These are phyloP conservation scores for Hypoxylon sp. DNA, from an alignment of 2,329 filamentous ascomycete genomes.

Conservation along the genomic window DNA sequence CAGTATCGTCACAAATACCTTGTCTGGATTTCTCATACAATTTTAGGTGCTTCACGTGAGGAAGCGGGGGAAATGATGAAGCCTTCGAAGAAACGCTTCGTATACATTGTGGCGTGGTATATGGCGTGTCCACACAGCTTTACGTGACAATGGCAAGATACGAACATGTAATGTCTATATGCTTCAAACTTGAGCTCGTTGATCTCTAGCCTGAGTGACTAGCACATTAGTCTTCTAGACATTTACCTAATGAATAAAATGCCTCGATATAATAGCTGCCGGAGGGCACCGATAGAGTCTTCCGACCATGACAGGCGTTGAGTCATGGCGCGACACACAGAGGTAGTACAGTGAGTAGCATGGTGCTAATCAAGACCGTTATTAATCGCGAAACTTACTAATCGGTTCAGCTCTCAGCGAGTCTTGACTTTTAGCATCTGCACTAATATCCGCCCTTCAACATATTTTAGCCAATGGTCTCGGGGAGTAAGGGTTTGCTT, in stretches of 20 bases:
- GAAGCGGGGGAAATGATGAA: conserved; percentile 3
- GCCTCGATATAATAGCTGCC: background rate
- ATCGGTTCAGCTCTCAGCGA: conserved; percentile 19
- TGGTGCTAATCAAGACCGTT: conserved; percentile 11
- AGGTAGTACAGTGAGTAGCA: conserved; percentile 1
- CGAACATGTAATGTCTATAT: background rate
- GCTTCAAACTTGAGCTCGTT: background rate
- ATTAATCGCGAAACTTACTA: conserved; percentile 35
- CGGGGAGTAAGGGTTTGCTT: conserved; percentile 12
- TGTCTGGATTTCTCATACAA: conserved; percentile 12
- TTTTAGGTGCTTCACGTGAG: conserved; percentile 4
- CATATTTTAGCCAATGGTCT: conserved; percentile 11
- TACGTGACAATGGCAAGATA: conserved; percentile 9
- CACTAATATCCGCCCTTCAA: conserved; percentile 4
- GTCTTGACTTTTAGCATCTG: conserved; percentile 3
- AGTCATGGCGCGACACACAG: conserved; percentile 6
- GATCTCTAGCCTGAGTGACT: background rate
- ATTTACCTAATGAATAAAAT: conserved; percentile 9
- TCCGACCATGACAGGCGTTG: background rate
- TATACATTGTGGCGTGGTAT: conserved; percentile 11
- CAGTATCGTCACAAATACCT: conserved; percentile 26
- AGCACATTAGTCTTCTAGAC: background rate
- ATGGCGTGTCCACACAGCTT: conserved; percentile 4
- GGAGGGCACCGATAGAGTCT: conserved; percentile 1
- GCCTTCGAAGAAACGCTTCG: background rate